Percentiles rank a stretch among this genome's conserved stretches.
Evolutionary conservation across 164 flowering plant species (phyloP).

Genomic region (Annona squamosa): DNA sequence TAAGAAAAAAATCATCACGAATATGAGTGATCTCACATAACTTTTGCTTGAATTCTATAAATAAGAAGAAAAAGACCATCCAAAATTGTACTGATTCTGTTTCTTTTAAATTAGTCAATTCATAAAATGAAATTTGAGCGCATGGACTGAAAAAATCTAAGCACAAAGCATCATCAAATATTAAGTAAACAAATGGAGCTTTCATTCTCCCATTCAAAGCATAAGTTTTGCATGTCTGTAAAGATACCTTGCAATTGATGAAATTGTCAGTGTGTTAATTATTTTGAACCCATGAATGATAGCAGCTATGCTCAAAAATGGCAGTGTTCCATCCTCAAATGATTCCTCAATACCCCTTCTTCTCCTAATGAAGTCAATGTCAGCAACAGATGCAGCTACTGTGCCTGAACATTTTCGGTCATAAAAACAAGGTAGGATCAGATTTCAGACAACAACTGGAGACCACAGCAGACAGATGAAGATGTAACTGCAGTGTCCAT

Average conservation of each 20-base stretch:
- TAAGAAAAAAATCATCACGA: no score
- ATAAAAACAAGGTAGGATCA: constrained; percentile 4
- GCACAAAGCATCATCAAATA: not conserved
- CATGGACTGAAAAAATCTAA: no score
- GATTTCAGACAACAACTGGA: not conserved
- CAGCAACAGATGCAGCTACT: constrained; percentile 91
- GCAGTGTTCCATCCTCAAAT: constrained; percentile 86
- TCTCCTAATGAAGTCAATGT: constrained; percentile 71
- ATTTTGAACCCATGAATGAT: constrained; percentile 69
- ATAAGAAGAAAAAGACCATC: no score
- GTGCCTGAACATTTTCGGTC: constrained; percentile 51
- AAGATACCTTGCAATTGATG: constrained; percentile 57
- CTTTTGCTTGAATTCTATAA: no score
- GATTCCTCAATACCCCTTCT: constrained; percentile 67
- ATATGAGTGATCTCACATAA: no score
- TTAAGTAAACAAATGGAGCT: not conserved
- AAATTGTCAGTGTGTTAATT: constrained; percentile 46
- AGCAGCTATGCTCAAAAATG: constrained; percentile 84
- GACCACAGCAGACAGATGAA: not conserved
- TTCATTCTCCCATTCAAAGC: not conserved
- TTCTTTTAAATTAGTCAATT: no score
- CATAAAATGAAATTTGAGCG: no score
- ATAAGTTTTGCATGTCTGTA: not conserved
- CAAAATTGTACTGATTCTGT: no score
- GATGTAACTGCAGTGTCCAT: not conserved